Evolutionary conservation across 2,329 filamentous ascomycete genomes (phyloP).

Genomic region (Apiospora aurea): DNA sequence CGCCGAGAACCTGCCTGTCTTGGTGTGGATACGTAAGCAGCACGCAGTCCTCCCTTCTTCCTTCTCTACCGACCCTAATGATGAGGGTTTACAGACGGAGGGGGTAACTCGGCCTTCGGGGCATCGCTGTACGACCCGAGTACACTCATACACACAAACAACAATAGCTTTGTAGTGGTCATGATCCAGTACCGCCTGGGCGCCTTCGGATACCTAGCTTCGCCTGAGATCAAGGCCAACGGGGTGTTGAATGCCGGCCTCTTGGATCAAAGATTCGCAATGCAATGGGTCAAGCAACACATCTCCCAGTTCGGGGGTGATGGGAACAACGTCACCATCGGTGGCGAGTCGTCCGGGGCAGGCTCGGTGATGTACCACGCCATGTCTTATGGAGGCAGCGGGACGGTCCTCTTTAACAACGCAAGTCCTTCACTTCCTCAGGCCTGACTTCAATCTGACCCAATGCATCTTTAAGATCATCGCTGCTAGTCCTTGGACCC

Average conservation of each 20-base stretch:
- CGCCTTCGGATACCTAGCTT: constrained; percentile 57
- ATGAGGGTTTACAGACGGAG: constrained; percentile 46
- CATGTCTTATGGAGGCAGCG: constrained; percentile 53
- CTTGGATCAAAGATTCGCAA: constrained; percentile 57
- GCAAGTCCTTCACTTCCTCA: neutral
- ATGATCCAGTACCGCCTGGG: constrained; percentile 50
- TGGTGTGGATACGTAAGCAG: constrained; percentile 54
- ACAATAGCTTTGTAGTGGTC: constrained; percentile 50
- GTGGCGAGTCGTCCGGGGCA: constrained; percentile 61
- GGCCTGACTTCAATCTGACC: constrained; percentile 37
- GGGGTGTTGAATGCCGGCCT: constrained; percentile 52
- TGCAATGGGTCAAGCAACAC: constrained; percentile 61
- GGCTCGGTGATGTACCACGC: constrained; percentile 49
- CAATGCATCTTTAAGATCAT: constrained; percentile 30
- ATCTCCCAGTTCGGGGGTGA: constrained; percentile 62
- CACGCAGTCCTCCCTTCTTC: no score
- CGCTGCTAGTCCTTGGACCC: constrained; percentile 38
- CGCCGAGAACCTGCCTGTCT: constrained; percentile 46
- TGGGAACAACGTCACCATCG: constrained; percentile 56
- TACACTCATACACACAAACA: constrained; percentile 47
- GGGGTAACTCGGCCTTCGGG: constrained; percentile 48
- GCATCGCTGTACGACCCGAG: constrained; percentile 32
- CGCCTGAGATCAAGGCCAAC: constrained; percentile 48
- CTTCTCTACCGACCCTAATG: neutral
- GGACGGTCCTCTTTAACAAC: constrained; percentile 53